A percentile compares a stretch with the other conserved stretches of the same genome.
phyloP scores from a whole-genome alignment of 495 filamentous ascomycete species.

The Podospora anserina region DNA sequence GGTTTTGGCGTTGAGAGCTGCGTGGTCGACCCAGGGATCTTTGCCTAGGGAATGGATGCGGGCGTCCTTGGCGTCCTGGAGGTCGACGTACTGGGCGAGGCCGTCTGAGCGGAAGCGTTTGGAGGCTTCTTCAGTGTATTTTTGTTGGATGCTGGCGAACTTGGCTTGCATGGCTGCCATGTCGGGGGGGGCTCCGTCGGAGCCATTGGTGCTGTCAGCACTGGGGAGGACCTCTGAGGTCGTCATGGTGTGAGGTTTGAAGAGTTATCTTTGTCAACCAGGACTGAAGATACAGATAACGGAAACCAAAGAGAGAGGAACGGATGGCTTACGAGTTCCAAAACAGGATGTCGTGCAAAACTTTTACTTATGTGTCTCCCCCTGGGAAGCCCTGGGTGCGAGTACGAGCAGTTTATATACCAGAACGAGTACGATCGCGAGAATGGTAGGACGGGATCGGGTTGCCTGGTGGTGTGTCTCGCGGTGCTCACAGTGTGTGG shows the following conservation, averaged over 20 bases:
- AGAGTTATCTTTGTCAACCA: background rate
- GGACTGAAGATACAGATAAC: background rate
- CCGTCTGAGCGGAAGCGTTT: conserved; percentile 49
- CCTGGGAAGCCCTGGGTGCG: background rate
- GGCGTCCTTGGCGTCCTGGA: conserved; percentile 30
- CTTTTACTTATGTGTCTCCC: background rate
- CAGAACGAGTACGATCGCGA: background rate
- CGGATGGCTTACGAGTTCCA: background rate
- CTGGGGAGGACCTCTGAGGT: background rate
- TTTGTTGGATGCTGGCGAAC: conserved; percentile 33
- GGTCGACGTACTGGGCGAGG: conserved; percentile 39
- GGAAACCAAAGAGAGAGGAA: background rate
- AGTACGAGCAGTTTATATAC: background rate
- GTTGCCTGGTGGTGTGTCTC: background rate
- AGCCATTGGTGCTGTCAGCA: background rate
- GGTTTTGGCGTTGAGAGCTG: conserved; percentile 34
- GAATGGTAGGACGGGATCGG: background rate
- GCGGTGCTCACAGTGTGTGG: background rate
- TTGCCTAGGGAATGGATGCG: conserved; percentile 37
- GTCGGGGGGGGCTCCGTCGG: too few relatives aligned
- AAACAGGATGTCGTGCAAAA: background rate
- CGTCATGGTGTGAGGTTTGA: background rate
- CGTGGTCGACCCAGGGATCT: conserved; percentile 48
- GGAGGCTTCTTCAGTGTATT: conserved; percentile 45
- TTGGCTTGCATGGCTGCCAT: conserved; percentile 12